phyloP scores from a whole-genome alignment of 306 rosid genomes.

The Castanea mollissima region DNA sequence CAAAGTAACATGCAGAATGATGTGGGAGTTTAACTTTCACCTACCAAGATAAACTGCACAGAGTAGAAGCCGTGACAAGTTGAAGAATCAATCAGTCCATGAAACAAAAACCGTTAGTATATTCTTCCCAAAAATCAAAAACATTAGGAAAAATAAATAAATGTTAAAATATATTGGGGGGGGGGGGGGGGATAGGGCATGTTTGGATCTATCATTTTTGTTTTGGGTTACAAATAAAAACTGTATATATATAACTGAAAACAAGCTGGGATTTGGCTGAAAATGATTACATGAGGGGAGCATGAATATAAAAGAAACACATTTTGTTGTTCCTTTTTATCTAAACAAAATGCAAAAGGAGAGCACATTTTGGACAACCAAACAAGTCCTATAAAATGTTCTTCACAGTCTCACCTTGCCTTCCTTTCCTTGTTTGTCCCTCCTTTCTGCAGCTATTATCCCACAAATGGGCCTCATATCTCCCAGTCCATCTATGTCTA shows the following conservation, averaged over 20 bases:
- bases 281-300: too few relatives aligned
- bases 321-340: not conserved
- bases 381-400: not conserved
- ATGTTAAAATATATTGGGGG: not conserved
- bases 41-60: conserved; percentile 91
- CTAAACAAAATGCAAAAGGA: not conserved
- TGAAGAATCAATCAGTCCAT: conserved; percentile 46
- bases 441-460: conserved; percentile 99
- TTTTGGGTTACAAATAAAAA: not conserved
- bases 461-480: conserved; percentile 99
- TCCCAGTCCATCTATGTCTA: conserved; percentile 99
- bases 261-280: not conserved
- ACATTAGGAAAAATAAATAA: not conserved
- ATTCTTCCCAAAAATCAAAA: conserved; percentile 27
- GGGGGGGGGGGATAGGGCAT: not conserved
- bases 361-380: not conserved
- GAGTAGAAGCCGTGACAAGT: conserved; percentile 37
- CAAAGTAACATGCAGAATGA: conserved; percentile 24
- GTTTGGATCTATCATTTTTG: conserved; percentile 12
- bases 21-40: conserved; percentile 29
- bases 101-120: conserved; percentile 48
- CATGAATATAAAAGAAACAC: too few relatives aligned
- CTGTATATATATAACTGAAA: not conserved
- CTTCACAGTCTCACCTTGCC: conserved; percentile 64
- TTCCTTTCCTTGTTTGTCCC: conserved; percentile 99